Evolutionary conservation across 106 monocot species (phyloP), one percentile per base, ranked within the genome.

Genomic region (Ottelia alismoides): DNA sequence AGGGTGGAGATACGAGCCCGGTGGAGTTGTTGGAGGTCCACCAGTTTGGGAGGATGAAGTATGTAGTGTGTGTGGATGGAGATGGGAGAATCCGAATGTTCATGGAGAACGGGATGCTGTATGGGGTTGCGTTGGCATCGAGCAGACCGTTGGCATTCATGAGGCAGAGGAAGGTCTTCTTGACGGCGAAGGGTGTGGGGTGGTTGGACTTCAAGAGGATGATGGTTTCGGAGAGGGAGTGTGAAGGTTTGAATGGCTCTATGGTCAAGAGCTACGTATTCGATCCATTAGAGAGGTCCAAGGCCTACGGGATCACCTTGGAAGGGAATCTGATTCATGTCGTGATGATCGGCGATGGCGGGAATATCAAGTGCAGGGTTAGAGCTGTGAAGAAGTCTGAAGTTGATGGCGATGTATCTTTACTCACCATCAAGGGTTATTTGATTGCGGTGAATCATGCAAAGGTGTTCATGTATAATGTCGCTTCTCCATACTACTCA

Each of bases 201-300:
- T 88, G 81, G 0, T 71, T 96, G 17, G 96, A 96, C 47, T 60
- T 96, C 18, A 63, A 85, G 31, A 71, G 84, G 4, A 88, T 96
- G 88, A 30, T 56, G 0, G 68, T 96, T 51, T 68, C 60, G 48
- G 96, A 96, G 62, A 72, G 59, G 1, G 75, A 76, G 1, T 96
- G 96, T 63, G 85, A 85, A 57, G 96, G 96, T 27, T 64, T 96
- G 21, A 96, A 96, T 61, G 85, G 85, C 9, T 79, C 85, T 9
- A 20, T 62, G 22, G 75, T 69, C 17, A 74, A 59, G 47, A 65
- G 60, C 58, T 96, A 82, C 64, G 57, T 81, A 7, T 89, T 96
- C 50, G 88, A 88, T 56, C 57, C 60, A 11, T 69, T 56, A 1
- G 96, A 96, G 66, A 72, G 76, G 52, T 69, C 74, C 0, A 96